Evolutionary conservation across 228 moss, liverwort and hornwort species (phyloP), one percentile per base, ranked within the genome.

Genomic region (Sphagnum fallax): DNA sequence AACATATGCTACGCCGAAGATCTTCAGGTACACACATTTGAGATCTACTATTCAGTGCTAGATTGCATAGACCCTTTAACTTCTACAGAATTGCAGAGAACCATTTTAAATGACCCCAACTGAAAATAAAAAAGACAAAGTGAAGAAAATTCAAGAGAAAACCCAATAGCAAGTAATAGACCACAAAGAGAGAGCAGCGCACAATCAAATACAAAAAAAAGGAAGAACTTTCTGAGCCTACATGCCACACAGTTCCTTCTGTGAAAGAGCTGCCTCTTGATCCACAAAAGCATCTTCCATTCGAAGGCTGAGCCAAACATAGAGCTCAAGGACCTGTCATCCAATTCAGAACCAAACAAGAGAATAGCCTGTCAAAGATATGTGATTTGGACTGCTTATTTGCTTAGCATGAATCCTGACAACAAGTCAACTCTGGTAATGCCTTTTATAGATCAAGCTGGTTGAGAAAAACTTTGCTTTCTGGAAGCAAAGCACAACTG

Each of bases 161-260:
- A 12, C 68, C n/a, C 10, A 6, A 11, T 8, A 9, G 52, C 32
- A 10, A 69, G 14, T 15, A 69, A 6, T 9, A 11, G 11, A 61
- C 47, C 47, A 52, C 6, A 10, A 18, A 48, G 48, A 11, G 7
- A 53, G 4, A 6, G 2, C 55, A 47, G 4, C 16, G 4, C 11
- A 10, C 6, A 9, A 16, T 8, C 10, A 8, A 53, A 16, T 8
- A 47, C 8, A 8, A 14, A 10, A 5, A 15, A 6, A 11, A 32
- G 62, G 10, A 15, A 32, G 18, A 16, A 62, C 58, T 62, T 6
- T 10, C 14, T 8, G 57, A 55, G n/a, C 79, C 53, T 73, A 80
- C 80, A 72, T 62, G 50, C 80, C 65, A 49, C 80, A 80, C 48
- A 75, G 75, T 69, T 80, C 72, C 68, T 80, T 80, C 69, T 80